Evolutionary conservation across 257 asterid species (phyloP), one percentile per base, ranked within the genome.

Genomic region (Schizonepeta tenuifolia): DNA sequence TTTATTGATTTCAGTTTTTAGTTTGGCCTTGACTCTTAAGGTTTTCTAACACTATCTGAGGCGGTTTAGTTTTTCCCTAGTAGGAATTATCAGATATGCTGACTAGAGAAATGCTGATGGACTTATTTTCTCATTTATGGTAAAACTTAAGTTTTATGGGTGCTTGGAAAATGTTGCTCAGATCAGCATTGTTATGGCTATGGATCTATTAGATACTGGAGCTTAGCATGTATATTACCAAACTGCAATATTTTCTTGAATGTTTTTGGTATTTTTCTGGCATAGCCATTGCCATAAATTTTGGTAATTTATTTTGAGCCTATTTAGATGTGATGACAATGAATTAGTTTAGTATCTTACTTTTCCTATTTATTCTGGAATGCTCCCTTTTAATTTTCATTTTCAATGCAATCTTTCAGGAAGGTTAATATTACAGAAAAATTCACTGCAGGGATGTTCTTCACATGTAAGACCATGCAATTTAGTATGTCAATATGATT

Each of bases 371-470:
- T 57, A n/a, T 26, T 73, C 21, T 59, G 26, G 51, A 65, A 60
- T 66, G 36, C 60, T 67, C 24, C 43, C n/a, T 68, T 67, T 58
- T 70, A 2, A 9, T 58, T 49, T 66, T 47, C 41, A 20, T 60
- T n/a, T 68, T 61, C 69, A 51, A 35, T 69, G 41, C 24, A 21
- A 63, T 22, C 51, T 74, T 62, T 59, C 82, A 83, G 83, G 82
- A 53, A 70, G 44, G 55, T 24, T 13, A 24, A 9, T 12, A 26
- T 54, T 9, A 7, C 10, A 75, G 53, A 41, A 33, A 46, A 8
- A 43, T 65, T 69, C 78, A 20, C 28, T 59, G 1, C 54, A 13
- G n/a, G 77, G 64, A 15, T 66, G 35, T 46, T 80, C 71, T 65
- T 64, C 65, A 24, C 20, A 5, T 35, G 84, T 79, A 70, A 82